Evolutionary conservation across 768 basidiomycete species (phyloP), one percentile per base, ranked within the genome.

Genomic region (Agrocybe chaxingu): DNA sequence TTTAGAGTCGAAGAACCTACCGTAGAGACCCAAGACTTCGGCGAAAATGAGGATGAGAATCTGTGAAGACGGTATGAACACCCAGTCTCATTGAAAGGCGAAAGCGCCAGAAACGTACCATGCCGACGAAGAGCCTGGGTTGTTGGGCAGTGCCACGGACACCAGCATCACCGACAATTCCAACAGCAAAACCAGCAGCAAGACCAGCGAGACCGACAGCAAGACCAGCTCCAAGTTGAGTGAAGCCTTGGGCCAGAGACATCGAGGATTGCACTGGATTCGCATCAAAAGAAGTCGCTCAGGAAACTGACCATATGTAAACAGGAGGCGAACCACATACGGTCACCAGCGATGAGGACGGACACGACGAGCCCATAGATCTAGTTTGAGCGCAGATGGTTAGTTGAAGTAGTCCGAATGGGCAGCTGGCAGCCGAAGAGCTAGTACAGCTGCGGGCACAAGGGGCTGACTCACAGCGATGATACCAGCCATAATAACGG

Each of bases 401-500:
- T 33, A 51, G 40, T 50, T 32, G 45, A 24, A 55, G 47, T 36
- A 44, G 44, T 44, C 30, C 7, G 37, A 39, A 24, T 11, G 31
- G n/a, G 38, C 18, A 33, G 7, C 48, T 34, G 10, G 44, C 47
- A 29, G 33, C 8, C 19, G 13, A 13, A 50, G 43, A 50, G 34
- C 12, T 50, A 12, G 33, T 10, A 8, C 33, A 29, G 13, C 48
- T 34, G 47, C 18, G 24, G 35, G 45, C 54, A 55, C 34, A 37
- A 54, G 37, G 18, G 24, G 35, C 30, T 37, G 32, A 85, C 92
- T 58, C 60, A 98, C 96, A 68, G 91, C 96, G 74, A 98, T 97
- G 76, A 98, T 98, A 93, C 96, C 96, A 79, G 96, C 96, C 96
- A 98, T 98, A 72, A 99, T 89, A 68, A 98, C 94, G 41, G 95